Conservation (phyloP, 805 yeast genomes). For the Tetrapisispora pingtungensis region DNA sequence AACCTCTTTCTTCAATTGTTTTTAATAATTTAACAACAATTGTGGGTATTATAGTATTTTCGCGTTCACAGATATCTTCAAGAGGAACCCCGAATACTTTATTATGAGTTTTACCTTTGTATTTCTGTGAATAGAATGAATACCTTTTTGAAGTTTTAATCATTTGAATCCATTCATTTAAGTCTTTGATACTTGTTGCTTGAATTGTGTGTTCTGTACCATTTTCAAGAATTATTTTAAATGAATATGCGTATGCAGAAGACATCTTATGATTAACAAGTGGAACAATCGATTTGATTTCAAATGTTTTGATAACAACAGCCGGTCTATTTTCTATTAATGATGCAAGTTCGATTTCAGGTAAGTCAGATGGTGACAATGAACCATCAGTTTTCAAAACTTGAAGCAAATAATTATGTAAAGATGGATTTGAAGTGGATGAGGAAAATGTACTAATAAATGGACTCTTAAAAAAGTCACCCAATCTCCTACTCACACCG, state of each 20-base stretch:
- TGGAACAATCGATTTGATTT: conserved; percentile 29
- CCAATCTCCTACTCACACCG: conserved; percentile 36
- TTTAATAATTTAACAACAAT: conserved; percentile 56
- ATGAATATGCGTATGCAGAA: conserved; percentile 19
- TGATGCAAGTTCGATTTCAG: conserved; percentile 39
- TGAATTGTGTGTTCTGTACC: conserved; percentile 58
- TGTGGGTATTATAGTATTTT: conserved; percentile 49
- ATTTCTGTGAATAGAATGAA: conserved; percentile 34
- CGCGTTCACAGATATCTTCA: conserved; percentile 63
- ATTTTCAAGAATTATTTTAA: conserved; percentile 36
- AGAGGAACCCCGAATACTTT: conserved; percentile 83
- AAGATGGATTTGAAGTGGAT: conserved; percentile 21
- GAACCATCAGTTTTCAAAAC: conserved; percentile 32
- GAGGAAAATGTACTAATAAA: conserved; percentile 38
- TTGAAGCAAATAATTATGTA: conserved; percentile 25
- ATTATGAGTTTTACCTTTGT: conserved; percentile 33
- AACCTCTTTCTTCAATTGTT: conserved; percentile 77
- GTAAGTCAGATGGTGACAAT: conserved; percentile 44
- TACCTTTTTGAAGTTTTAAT: conserved; percentile 33
- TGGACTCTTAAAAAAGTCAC: conserved; percentile 55
- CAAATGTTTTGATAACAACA: conserved; percentile 36
- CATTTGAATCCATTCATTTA: conserved; percentile 61
- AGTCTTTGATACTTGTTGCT: conserved; percentile 48
- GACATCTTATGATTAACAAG: conserved; percentile 29
- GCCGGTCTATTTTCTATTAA: conserved; percentile 40